Conservation (phyloP, 2,329 filamentous ascomycete genomes). For the Pseudogymnoascus sp. region DNA sequence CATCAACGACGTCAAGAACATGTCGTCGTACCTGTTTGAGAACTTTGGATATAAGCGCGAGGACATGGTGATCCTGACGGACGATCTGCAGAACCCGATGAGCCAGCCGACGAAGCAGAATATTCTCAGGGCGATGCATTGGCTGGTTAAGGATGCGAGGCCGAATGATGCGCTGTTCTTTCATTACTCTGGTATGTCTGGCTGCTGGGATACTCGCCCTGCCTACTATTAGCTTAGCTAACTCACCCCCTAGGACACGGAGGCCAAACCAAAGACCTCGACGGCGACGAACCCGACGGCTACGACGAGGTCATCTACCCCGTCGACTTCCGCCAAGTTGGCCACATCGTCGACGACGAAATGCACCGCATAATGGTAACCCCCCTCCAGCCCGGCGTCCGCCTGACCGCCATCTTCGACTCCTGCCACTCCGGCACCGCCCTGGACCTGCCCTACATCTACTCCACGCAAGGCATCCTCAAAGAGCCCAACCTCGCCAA, state of each 20-base stretch:
- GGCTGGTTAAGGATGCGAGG: slow-evolving; percentile 86
- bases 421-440: slow-evolving; percentile 61
- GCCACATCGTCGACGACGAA: slow-evolving; percentile 76
- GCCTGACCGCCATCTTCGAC: slow-evolving; percentile 63
- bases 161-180: slow-evolving; percentile 96
- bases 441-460: slow-evolving; percentile 59
- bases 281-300: slow-evolving; percentile 73
- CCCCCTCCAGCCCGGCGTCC: slow-evolving; percentile 71
- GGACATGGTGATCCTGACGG: slow-evolving; percentile 94
- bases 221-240: not conserved
- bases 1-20: slow-evolving; percentile 96
- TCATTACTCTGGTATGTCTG: slow-evolving; percentile 75
- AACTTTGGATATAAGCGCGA: slow-evolving; percentile 89
- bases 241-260: slow-evolving; percentile 55
- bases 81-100: slow-evolving; percentile 96
- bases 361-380: slow-evolving; percentile 70
- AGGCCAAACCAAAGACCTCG: slow-evolving; percentile 70
- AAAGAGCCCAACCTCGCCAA: slow-evolving; percentile 62
- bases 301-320: slow-evolving; percentile 81
- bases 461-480: slow-evolving; percentile 59
- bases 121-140: slow-evolving; percentile 92
- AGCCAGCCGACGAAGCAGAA: slow-evolving; percentile 95
- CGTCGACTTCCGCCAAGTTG: slow-evolving; percentile 69
- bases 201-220: not conserved
- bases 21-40: slow-evolving; percentile 83